Conservation (phyloP, 345 rosid genomes). For the Cardamine resedifolia region DNA sequence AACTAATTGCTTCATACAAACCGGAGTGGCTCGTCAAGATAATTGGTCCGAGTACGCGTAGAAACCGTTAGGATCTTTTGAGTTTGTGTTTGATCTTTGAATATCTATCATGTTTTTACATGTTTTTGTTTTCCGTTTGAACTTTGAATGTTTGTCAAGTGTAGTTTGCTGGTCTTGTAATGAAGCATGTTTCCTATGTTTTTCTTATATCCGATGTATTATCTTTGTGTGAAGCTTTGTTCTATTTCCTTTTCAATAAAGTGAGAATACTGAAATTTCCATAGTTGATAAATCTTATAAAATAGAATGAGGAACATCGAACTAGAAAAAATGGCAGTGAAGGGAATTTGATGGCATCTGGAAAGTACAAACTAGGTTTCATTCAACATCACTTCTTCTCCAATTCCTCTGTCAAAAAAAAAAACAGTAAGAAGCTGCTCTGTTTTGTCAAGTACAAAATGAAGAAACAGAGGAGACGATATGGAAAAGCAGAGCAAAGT, state of each 20-base stretch:
- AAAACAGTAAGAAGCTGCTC: neutral
- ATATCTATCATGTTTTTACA: neutral
- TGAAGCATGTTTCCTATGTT: too few species aligned
- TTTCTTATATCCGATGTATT: neutral
- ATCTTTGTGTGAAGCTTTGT: neutral
- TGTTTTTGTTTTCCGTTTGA: too few species aligned
- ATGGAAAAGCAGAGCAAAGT: neutral
- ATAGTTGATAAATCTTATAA: neutral
- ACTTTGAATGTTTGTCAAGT: too few species aligned
- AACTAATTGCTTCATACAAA: too few species aligned
- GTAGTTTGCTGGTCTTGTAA: too few species aligned
- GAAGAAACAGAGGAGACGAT: neutral
- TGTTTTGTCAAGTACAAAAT: neutral
- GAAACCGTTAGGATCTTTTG: neutral
- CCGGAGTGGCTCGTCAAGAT: too few species aligned
- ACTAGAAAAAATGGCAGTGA: neutral
- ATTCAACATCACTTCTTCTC: neutral
- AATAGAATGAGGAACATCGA: neutral
- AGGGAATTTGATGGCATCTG: neutral
- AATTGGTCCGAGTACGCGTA: too few species aligned
- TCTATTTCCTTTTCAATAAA: neutral
- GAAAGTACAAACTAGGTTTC: neutral
- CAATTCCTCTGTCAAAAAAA: neutral
- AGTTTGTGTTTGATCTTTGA: neutral
- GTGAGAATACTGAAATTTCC: neutral